phyloP scores from a whole-genome alignment of 805 yeast genomes.

The Candida fluviatilis region DNA sequence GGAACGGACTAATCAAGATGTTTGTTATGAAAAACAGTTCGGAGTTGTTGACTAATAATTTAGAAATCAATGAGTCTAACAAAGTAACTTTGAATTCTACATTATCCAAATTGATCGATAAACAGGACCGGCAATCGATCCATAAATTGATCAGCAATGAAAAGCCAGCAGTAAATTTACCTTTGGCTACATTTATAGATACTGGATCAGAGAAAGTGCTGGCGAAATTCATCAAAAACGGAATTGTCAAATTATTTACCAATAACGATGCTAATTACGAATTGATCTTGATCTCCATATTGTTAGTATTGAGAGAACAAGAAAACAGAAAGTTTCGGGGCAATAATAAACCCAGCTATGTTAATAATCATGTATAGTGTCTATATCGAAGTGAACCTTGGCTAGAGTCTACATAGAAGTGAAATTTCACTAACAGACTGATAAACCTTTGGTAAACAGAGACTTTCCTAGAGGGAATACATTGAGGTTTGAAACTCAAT shows the following conservation, averaged over 20 bases:
- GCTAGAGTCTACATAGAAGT: too few species aligned
- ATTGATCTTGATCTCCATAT: constrained; percentile 19
- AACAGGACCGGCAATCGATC: constrained; percentile 17
- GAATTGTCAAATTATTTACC: constrained; percentile 18
- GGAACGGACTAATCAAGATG: constrained; percentile 19
- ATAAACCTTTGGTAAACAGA: too few species aligned
- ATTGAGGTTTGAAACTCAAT: too few species aligned
- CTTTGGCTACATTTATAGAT: constrained; percentile 26
- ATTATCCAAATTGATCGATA: constrained; percentile 17
- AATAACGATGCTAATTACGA: constrained; percentile 13
- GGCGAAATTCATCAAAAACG: constrained; percentile 19
- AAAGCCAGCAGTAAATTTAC: constrained; percentile 17
- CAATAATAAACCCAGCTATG: constrained; percentile 5
- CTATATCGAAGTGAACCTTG: too few species aligned
- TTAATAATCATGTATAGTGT: background rate
- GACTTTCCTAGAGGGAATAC: too few species aligned
- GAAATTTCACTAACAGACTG: too few species aligned
- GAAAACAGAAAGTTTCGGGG: constrained; percentile 32
- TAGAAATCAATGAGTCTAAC: constrained; percentile 6
- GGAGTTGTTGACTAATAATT: constrained; percentile 19
- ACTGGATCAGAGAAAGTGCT: constrained; percentile 19
- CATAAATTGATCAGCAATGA: constrained; percentile 15
- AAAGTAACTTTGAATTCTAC: constrained; percentile 10
- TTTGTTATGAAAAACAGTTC: constrained; percentile 16
- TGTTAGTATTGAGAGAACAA: constrained; percentile 30